phyloP scores from a whole-genome alignment of 1,284 basidiomycete species.

The Irpex sp. region DNA sequence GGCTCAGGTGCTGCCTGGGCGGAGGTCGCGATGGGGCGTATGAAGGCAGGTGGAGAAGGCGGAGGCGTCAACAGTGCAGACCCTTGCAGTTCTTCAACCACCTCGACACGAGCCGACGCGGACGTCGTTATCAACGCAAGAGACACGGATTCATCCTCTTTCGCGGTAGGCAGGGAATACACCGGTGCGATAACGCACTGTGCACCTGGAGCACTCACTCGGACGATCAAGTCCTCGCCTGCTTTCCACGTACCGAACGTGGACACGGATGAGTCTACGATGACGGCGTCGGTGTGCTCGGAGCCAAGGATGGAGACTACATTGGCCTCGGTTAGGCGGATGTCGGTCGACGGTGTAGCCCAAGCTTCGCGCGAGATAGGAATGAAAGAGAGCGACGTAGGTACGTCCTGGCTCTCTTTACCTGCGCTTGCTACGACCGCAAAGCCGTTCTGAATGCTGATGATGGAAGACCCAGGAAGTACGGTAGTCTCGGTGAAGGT shows the following conservation, averaged over 20 bases:
- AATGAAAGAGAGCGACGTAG: slow-evolving; percentile 8
- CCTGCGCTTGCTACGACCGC: not conserved
- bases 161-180: slow-evolving; percentile 6
- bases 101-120: slow-evolving; percentile 9
- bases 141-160: slow-evolving; percentile 7
- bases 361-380: slow-evolving; percentile 4
- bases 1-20: not conserved
- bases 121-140: slow-evolving; percentile 13
- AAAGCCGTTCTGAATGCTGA: not conserved
- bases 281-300: slow-evolving; percentile 9
- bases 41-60: slow-evolving; percentile 10
- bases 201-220: slow-evolving; percentile 13
- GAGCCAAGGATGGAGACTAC: not conserved
- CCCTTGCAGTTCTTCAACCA: not conserved
- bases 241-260: slow-evolving; percentile 7
- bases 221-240: slow-evolving; percentile 8
- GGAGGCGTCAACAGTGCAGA: slow-evolving; percentile 15
- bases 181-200: slow-evolving; percentile 16
- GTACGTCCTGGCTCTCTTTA: not conserved
- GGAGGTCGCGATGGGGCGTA: not conserved
- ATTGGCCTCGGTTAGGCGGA: not conserved
- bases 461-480: not conserved
- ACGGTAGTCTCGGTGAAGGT: not conserved
- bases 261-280: slow-evolving; percentile 14
- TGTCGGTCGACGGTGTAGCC: not conserved